Base-by-base conservation (phyloP, 2,329 filamentous ascomycete genomes). In the Cryphonectria carpinicola region DNA sequence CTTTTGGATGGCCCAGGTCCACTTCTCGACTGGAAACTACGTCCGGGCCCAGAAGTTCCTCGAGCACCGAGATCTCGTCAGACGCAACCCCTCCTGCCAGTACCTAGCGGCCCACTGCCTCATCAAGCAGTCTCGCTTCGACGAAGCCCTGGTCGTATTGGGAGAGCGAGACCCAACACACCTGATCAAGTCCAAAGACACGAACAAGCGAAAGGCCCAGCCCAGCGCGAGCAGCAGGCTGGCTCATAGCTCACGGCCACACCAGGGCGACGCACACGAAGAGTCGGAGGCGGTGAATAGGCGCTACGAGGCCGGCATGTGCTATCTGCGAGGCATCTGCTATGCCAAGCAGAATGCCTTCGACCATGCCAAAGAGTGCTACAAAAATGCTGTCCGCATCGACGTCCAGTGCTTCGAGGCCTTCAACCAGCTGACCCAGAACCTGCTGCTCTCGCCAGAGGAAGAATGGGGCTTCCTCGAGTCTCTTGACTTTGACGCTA, bases 321-420 rank as follows among this genome's bases (percentile, higher is more conserved):
- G 96, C 83, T 97, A 97, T 79, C 84, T 99, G 67, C 88, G 96
- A 35, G 96, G 96, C 6, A 87, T 97, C 65, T 98, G 97, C 84
- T 98, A 94, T 79, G 95, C 96, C 8, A 97, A 97, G 81, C 93
- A 97, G 80, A 99, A 98, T 80, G 93, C 95, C 37, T 98, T 98
- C 77, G 96, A 99, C 79, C 91, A 94, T 46, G 96, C 96, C 67
- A 98, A 98, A 80, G 95, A 98, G 77, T 98, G 96, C 83, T 99
- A 98, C 86, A 98, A 98, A 83, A 94, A 97, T 77, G 96, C 96
- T 1, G 94, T 98, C 62, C 90, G 93, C 73, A 98, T 99, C 77
- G 96, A 99, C 78, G 95, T 98, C 4, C 95, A 97, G 80, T 99
- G 96, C 82, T 98, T 97, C 78, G 96, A 99, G 81, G 96, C 96